Evolutionary conservation across 202 grass and related monocot genomes (phyloP), one percentile per base, ranked within the genome.

Genomic region (Eragrostis tef): DNA sequence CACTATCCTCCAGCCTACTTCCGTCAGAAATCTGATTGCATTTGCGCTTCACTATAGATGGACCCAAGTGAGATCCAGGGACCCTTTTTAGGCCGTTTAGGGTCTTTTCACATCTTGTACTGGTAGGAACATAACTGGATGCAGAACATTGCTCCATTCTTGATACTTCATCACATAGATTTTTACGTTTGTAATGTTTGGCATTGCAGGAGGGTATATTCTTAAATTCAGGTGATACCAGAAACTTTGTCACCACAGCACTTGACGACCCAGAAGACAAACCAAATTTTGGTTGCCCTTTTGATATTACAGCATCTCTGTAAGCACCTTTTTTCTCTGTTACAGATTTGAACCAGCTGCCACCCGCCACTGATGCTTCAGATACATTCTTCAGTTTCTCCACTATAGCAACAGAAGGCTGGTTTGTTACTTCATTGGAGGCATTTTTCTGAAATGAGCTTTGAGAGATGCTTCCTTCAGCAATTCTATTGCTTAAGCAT

Each of bases 251-350:
- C 74, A 98, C 59, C 46, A 90, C 87, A 85, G 83, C 87, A 29
- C 86, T 90, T 44, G 92, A 95, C 19, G 89, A 95, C 54, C 82
- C 92, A 85, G 87, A 98, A 88, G 96, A 98, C 34, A 91, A 75
- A 87, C 80, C 88, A 43, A 91, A 79, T 26, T 83, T 88, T 17
- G 76, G 64, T 31, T 88, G 67, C 25, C 85, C 69, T 77, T 75
- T 87, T 70, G 62, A 86, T 61, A 64, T 48, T 64, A 74, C 78
- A 85, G 78, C 70, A 83, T 82, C 81, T 89, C 44, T 78, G 70
- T 48, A 51, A 24, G 65, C 34, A 14, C 25, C 64, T 34, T 78
- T 76, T 68, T 52, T 80, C 46, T 91, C 82, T 58, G 19, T 67
- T 67, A 67, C 17, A 46, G 31, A 60, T 87, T 39, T 83, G 44